Base-by-base conservation (phyloP, 768 basidiomycete genomes). In the Russula ochroleuca region DNA sequence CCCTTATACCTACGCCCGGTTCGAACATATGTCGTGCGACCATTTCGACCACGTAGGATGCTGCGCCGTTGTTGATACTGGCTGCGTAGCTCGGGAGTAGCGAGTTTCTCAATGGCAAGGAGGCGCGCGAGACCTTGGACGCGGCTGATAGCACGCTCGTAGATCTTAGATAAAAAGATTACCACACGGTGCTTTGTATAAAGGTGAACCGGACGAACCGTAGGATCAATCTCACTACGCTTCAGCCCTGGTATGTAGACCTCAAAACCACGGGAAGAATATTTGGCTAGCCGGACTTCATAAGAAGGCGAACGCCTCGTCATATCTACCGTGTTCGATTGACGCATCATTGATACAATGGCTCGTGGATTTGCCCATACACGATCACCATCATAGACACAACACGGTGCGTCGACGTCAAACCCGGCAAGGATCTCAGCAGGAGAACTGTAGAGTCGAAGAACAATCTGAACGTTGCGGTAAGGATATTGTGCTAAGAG, bases 381-480 rank as follows among this genome's bases (percentile, higher is more conserved):
- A n/a, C 78, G 81, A 55, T 75, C 64, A 62, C 81, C 81, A 65
- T 83, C 78, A 57, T 76, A 86, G 1, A 81, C 79, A 57, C 81
- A 83, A 73, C 83, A 85, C 5, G 85, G 83, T 0, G 82, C 82
- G 64, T 87, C 85, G 49, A 87, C 80, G 67, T 87, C 85, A 65
- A 87, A 87, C 10, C 85, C 85, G 6, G 85, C 83, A 1, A 87
- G 76, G 58, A 87, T 78, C 69, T 87, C 85, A 0, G 84, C 84
- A 19, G 85, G 85, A 40, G 84, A 85, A 15, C 72, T 75, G 67
- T 86, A 87, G 1, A 87, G 75, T 21, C 85, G 81, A n/a, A 86
- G 74, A 6, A 86, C 81, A 60, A 87, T 84, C 70, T 86, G 85
- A 37, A 87, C 78, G n/a, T 80, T 79, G 28, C 85, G 83, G 65